Percentiles rank a stretch among this genome's conserved stretches.
Conservation (phyloP, 306 rosid species). For the Astragalus membranaceus region DNA sequence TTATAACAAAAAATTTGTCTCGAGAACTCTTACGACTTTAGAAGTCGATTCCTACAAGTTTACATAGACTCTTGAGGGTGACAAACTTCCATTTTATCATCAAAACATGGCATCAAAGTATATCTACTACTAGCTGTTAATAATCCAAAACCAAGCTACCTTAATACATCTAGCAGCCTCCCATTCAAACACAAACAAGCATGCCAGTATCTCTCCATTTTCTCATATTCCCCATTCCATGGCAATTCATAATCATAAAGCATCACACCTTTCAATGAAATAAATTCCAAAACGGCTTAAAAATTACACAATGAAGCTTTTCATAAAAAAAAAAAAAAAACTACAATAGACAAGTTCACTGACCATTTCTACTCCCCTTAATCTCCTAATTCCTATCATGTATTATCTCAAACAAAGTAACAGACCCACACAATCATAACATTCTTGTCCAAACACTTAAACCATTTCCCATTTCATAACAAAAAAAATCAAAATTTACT, state of each 20-base stretch:
- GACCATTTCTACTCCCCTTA: neutral
- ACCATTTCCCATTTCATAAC: neutral
- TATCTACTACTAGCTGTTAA: neutral
- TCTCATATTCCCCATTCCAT: neutral
- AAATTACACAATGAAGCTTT: neutral
- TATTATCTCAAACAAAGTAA: neutral
- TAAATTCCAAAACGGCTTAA: neutral
- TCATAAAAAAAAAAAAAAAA: no score
- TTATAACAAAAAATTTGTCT: neutral
- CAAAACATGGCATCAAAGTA: neutral
- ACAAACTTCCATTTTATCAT: neutral
- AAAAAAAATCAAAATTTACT: neutral
- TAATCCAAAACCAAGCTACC: neutral
- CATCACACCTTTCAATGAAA: neutral
- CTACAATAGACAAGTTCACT: neutral
- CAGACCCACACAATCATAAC: neutral
- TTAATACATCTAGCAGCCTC: neutral
- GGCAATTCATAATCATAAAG: neutral
- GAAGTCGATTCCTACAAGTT: neutral
- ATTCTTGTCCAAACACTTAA: neutral
- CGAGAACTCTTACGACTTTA: neutral
- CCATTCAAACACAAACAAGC: slow-evolving; percentile 6
- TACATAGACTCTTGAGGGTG: neutral
- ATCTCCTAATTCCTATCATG: neutral
- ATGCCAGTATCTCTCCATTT: neutral